These are phyloP conservation scores for Cylindrotheca closterium DNA, from an alignment of 108 stramenopile genomes.

Conservation along the genomic window DNA sequence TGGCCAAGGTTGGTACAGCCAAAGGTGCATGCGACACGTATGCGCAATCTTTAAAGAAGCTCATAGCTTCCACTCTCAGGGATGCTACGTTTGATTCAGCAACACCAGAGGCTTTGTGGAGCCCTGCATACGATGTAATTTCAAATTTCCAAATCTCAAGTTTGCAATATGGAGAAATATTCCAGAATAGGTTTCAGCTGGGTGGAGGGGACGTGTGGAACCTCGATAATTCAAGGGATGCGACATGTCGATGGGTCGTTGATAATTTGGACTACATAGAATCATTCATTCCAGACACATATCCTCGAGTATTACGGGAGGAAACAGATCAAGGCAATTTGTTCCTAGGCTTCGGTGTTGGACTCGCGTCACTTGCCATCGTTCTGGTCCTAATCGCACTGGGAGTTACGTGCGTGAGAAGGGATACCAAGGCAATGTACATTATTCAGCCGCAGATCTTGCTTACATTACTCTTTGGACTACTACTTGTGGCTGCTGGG, in stretches of 20 bases:
- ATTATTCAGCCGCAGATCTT: slow-evolving; percentile 4
- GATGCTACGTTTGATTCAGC: not conserved
- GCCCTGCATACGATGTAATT: slow-evolving; percentile 23
- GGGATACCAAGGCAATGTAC: slow-evolving; percentile 1
- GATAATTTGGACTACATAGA: slow-evolving; percentile 27
- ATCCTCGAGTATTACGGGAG: slow-evolving; percentile 16
- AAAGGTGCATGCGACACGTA: slow-evolving; percentile 29
- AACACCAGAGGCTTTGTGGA: not conserved
- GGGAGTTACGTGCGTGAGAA: not conserved
- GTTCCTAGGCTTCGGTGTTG: not conserved
- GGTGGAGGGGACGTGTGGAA: not conserved
- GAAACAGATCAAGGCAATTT: not conserved
- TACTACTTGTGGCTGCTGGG: not conserved
- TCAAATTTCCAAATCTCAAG: slow-evolving; percentile 4
- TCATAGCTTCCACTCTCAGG: not conserved
- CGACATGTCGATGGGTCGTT: slow-evolving; percentile 25
- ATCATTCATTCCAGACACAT: slow-evolving; percentile 19
- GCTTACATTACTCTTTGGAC: not conserved
- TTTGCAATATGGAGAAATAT: slow-evolving; percentile 9
- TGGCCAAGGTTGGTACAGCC: slow-evolving; percentile 13
- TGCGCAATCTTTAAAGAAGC: slow-evolving; percentile 7
- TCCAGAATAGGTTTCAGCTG: slow-evolving; percentile 1
- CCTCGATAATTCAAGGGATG: slow-evolving; percentile 9
- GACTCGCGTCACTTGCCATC: not conserved
- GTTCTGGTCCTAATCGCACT: not conserved